Evolutionary conservation across 148 eudicot species (phyloP).

Genomic region (Pouteria glomerata): DNA sequence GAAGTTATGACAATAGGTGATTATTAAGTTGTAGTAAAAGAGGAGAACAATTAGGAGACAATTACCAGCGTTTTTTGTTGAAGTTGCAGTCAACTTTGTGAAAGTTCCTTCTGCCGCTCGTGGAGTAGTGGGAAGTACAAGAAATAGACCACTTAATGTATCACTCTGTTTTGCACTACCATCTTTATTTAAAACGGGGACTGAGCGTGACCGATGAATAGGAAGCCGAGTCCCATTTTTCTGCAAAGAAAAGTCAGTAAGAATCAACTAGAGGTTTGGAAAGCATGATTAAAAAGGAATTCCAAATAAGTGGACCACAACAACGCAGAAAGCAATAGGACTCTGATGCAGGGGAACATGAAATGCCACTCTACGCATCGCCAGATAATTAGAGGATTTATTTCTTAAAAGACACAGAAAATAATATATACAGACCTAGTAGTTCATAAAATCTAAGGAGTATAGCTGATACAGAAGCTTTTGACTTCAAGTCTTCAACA

Average conservation of each 20-base stretch:
- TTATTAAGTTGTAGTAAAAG: not conserved
- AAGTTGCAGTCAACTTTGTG: constrained; percentile 22
- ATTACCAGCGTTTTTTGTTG: constrained; percentile 51
- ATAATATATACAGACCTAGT: not conserved
- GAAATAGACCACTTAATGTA: constrained; percentile 50
- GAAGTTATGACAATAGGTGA: not conserved
- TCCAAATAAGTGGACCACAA: not conserved
- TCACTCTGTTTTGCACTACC: constrained; percentile 46
- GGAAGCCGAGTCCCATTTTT: constrained; percentile 37
- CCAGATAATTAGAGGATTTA: not conserved
- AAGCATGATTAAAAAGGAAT: not conserved
- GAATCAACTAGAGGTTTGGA: constrained; percentile 15
- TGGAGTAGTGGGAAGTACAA: constrained; percentile 70
- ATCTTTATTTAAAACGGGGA: constrained; percentile 68
- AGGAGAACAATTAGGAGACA: constrained; percentile 13
- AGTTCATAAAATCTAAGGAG: not conserved
- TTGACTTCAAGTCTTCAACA: not conserved
- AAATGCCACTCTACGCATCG: not conserved
- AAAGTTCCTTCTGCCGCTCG: constrained; percentile 30
- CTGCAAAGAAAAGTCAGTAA: constrained; percentile 37
- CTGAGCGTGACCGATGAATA: constrained; percentile 77
- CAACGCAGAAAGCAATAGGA: not conserved
- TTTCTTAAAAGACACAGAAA: not conserved
- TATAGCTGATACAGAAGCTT: not conserved
- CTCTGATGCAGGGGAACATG: not conserved